A percentile compares a stretch with the other conserved stretches of the same genome.
phyloP scores from a whole-genome alignment of 2,329 filamentous ascomycete genomes.

The Albifimbria verrucaria region DNA sequence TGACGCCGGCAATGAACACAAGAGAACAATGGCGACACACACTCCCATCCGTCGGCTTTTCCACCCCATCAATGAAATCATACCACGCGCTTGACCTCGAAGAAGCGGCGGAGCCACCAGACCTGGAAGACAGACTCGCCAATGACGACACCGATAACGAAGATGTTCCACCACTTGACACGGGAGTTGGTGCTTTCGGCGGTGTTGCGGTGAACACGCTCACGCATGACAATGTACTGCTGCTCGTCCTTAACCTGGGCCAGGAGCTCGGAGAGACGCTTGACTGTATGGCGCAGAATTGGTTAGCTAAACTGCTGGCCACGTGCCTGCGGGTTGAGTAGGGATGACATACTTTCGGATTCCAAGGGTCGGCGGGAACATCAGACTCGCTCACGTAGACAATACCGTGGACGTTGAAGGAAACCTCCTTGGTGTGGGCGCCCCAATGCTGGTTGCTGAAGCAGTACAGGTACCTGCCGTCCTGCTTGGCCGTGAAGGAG shows the following conservation, averaged over 20 bases:
- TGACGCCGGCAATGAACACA: too few relatives aligned
- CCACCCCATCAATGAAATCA: background rate
- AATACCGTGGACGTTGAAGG: constrained; percentile 98
- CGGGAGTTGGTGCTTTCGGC: constrained; percentile 96
- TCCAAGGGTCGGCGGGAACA: constrained; percentile 84
- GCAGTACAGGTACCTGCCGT: constrained; percentile 94
- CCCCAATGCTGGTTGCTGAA: constrained; percentile 99
- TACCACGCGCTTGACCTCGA: constrained; percentile 75
- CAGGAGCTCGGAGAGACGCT: constrained; percentile 78
- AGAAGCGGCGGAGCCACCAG: constrained; percentile 99
- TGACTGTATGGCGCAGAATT: constrained; percentile 51
- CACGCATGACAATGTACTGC: constrained; percentile 90
- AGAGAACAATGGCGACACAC: too few relatives aligned
- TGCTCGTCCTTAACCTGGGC: constrained; percentile 97
- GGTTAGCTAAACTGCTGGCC: constrained; percentile 8
- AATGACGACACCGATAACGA: constrained; percentile 84
- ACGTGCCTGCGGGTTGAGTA: background rate
- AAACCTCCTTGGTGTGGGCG: constrained; percentile 94
- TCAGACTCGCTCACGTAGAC: constrained; percentile 94
- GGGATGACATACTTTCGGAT: constrained; percentile 64
- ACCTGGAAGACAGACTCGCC: constrained; percentile 97
- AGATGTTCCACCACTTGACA: constrained; percentile 99
- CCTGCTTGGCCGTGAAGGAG: constrained; percentile 78
- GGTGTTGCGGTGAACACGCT: constrained; percentile 95
- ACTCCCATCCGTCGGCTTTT: background rate